Conservation (phyloP, 23 red algal species). For the Gracilariopsis chorda region DNA sequence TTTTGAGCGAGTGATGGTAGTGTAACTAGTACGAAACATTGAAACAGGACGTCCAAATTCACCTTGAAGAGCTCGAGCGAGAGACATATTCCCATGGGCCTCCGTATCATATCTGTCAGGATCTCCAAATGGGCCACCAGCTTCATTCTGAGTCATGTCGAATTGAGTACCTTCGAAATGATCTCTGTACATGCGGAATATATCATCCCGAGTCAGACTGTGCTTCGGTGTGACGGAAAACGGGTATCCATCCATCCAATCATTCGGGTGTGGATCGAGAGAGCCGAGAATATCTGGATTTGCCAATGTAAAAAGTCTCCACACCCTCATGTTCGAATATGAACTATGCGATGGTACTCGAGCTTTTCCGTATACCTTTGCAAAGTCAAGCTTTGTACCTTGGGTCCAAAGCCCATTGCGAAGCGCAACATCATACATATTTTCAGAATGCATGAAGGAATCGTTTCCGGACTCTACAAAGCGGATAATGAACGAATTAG, state of each 20-base stretch:
- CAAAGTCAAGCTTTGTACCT: conserved; percentile 45
- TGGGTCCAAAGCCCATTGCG: conserved; percentile 14
- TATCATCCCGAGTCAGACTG: conserved; percentile 7
- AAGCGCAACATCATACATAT: conserved; percentile 31
- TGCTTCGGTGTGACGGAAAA: conserved; percentile 30
- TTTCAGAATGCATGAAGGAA: conserved; percentile 41
- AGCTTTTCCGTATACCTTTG: conserved; percentile 16
- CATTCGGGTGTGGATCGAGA: conserved; percentile 22
- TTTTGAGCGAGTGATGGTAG: conserved; percentile 9
- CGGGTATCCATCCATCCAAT: conserved; percentile 54
- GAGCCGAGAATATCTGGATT: neutral
- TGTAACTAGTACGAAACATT: conserved; percentile 64
- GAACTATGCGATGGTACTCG: neutral
- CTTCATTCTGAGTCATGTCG: conserved; percentile 42
- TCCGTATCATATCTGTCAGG: conserved; percentile 58
- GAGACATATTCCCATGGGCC: conserved; percentile 3
- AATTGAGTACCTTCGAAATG: conserved; percentile 66
- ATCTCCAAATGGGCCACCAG: conserved; percentile 49
- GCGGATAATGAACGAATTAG: conserved; percentile 69
- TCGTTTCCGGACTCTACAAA: conserved; percentile 19
- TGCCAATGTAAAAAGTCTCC: conserved; percentile 32
- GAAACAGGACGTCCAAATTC: conserved; percentile 64
- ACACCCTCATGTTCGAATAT: conserved; percentile 59
- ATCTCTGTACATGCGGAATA: conserved; percentile 54
- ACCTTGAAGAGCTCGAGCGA: neutral